Base-by-base conservation (phyloP, 2,329 filamentous ascomycete genomes). In the Parafenestella ontariensis region DNA sequence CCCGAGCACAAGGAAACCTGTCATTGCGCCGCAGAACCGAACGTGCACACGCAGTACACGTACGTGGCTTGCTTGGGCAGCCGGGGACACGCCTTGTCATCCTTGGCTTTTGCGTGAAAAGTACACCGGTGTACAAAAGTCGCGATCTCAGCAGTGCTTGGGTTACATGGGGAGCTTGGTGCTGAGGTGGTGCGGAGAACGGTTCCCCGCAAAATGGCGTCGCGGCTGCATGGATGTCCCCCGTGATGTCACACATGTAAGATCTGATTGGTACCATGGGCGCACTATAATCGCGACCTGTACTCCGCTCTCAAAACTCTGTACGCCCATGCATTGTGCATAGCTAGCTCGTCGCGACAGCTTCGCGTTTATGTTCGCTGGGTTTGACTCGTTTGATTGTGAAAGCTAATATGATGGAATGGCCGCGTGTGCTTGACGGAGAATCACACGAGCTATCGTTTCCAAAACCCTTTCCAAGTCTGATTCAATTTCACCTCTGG, bases 161-260 rank as follows among this genome's bases (percentile, higher is more conserved):
- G 31, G 31, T 34, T 34, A 13, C 31, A 34, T 4, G 4, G 5
- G 8, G 31, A 34, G 31, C 13, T 34, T 17, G 20, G 37, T 24
- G 37, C 37, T 47, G 44, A 47, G 52, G 39, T 34, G 47, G 31
- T 47, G 49, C 43, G 37, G 39, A 48, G 49, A 40, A 54, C 37
- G 17, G 18, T 62, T 62, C 57, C 59, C 59, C 59, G 59, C 59
- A 56, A 59, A 56, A 54, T 57, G 51, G 57, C 50, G 51, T 31
- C 46, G 41, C 31, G 57, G 54, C 57, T 58, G 49, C 31, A 18
- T 42, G 31, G 28, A 42, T 50, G 41, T 45, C 55, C 56, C 53
- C 52, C 44, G 39, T 65, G 64, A 66, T 55, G 62, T 66, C 62
- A 64, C 56, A 18, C 40, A 51, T 45, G 44, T 58, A 49, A 55